Evolutionary conservation across 2,329 filamentous ascomycete species (phyloP).

Genomic region (Alternaria novae-zelandiae): DNA sequence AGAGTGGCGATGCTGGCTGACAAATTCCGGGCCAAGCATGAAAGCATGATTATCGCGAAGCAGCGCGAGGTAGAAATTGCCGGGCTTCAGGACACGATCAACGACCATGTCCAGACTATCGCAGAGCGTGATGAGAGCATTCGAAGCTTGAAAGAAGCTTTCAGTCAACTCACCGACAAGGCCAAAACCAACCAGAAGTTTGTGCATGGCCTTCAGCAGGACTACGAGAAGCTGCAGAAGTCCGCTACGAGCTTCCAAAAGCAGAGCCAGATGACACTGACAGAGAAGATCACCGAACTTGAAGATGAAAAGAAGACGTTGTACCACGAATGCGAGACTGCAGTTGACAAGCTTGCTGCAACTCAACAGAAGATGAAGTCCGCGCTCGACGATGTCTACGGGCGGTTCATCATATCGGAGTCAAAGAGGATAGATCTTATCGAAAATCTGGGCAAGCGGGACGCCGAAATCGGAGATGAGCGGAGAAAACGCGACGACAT

Average conservation of each 20-base stretch:
- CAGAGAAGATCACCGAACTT: slow-evolving; percentile 25
- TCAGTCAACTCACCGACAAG: slow-evolving; percentile 18
- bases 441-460: slow-evolving; percentile 17
- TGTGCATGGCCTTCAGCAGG: slow-evolving; percentile 35
- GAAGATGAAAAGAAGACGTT: slow-evolving; percentile 29
- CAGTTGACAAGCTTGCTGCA: slow-evolving; percentile 15
- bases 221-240: slow-evolving; percentile 33
- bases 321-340: slow-evolving; percentile 13
- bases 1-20: slow-evolving; percentile 18
- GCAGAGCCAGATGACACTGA: slow-evolving; percentile 15
- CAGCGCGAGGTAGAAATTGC: slow-evolving; percentile 12
- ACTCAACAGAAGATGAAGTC: slow-evolving; percentile 19
- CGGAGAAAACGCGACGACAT: slow-evolving; percentile 26
- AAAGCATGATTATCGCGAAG: background rate
- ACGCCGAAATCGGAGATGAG: slow-evolving; percentile 25
- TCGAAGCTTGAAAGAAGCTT: background rate
- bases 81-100: slow-evolving; percentile 11
- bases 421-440: slow-evolving; percentile 17
- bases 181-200: slow-evolving; percentile 32
- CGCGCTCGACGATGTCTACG: slow-evolving; percentile 24
- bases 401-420: slow-evolving; percentile 16
- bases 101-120: slow-evolving; percentile 12
- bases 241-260: slow-evolving; percentile 13
- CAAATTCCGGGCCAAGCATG: slow-evolving; percentile 13
- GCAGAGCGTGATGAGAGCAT: slow-evolving; percentile 14